Evolutionary conservation across 495 filamentous ascomycete genomes (phyloP).

Genomic region (Lophiostoma macrostomum): DNA sequence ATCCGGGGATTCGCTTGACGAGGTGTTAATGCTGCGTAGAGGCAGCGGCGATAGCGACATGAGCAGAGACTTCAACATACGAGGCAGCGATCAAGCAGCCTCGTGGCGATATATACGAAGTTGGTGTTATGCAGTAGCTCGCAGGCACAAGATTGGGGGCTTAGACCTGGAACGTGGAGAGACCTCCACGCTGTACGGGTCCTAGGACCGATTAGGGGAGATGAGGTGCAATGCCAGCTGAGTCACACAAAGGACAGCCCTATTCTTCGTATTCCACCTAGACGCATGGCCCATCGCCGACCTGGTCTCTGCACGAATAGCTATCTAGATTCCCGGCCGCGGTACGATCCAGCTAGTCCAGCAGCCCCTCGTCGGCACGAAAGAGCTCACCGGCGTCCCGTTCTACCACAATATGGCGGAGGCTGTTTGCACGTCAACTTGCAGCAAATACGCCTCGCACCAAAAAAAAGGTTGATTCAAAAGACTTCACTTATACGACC

Average conservation of each 20-base stretch:
- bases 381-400: constrained; percentile 15
- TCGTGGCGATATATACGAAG: constrained; percentile 23
- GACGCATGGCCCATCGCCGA: constrained; percentile 1
- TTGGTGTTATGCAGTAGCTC: constrained; percentile 19
- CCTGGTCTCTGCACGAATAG: constrained; percentile 4
- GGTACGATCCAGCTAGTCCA: neutral
- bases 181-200: neutral
- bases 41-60: constrained; percentile 17
- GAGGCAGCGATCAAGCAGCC: neutral
- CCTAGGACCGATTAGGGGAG: constrained; percentile 1
- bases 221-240: constrained; percentile 19
- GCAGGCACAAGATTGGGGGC: constrained; percentile 24
- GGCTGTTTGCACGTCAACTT: constrained; percentile 30
- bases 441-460: constrained; percentile 20
- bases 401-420: neutral
- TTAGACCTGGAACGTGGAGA: constrained; percentile 25
- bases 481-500: no score
- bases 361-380: neutral
- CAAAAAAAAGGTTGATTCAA: constrained; percentile 2
- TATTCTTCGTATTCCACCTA: constrained; percentile 6
- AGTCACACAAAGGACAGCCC: constrained; percentile 32
- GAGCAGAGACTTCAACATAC: neutral
- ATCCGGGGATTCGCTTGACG: constrained; percentile 27
- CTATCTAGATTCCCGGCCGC: constrained; percentile 13
- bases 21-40: constrained; percentile 14